Conservation (phyloP, 163 green algal species). For the Dunaliella salina region DNA sequence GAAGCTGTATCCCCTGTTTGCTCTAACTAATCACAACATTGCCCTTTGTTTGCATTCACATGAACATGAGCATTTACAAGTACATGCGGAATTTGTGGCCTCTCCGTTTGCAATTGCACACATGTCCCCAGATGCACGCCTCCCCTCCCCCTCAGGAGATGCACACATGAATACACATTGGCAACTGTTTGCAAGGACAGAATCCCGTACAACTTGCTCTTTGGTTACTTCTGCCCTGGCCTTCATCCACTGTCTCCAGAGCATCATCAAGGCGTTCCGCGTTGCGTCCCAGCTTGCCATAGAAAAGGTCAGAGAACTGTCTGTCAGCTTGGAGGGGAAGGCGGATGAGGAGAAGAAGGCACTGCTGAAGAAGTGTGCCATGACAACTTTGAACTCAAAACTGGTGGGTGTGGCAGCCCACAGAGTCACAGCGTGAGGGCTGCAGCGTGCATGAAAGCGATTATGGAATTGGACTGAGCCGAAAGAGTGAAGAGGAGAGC, state of each 20-base stretch:
- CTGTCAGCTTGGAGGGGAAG: constrained; percentile 77
- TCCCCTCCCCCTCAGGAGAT: background rate
- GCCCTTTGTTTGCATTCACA: background rate
- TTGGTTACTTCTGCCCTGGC: no score
- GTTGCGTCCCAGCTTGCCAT: constrained; percentile 74
- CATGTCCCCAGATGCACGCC: background rate
- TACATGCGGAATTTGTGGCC: background rate
- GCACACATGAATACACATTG: background rate
- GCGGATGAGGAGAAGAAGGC: constrained; percentile 64
- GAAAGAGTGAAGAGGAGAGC: no score
- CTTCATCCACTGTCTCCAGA: constrained; percentile 35
- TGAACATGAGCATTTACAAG: background rate
- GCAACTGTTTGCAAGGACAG: background rate
- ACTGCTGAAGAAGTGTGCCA: constrained; percentile 90
- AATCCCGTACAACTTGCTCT: no score
- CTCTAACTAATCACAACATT: background rate
- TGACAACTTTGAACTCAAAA: constrained; percentile 94
- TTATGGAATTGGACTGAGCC: no score
- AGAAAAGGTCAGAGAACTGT: constrained; percentile 66
- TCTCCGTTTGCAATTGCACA: no score
- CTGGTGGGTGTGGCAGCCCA: constrained; percentile 62
- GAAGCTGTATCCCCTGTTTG: background rate
- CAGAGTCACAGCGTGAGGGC: background rate
- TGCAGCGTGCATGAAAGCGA: no score
- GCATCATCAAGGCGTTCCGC: constrained; percentile 86